phyloP scores from a whole-genome alignment of 1,139 yeast species.

The Debaryomycetaceae sp. region DNA sequence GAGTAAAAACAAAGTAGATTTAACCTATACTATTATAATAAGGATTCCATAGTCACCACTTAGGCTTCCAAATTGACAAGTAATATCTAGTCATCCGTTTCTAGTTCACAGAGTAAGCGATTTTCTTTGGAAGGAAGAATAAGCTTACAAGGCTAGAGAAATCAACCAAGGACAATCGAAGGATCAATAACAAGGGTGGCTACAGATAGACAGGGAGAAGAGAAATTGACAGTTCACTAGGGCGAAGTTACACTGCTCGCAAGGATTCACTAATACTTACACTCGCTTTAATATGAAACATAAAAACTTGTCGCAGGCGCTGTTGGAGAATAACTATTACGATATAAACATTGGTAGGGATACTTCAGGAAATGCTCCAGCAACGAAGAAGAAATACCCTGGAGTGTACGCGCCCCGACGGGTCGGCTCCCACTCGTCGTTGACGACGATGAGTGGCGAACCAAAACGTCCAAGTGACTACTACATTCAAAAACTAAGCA shows the following conservation, averaged over 20 bases:
- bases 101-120: too few relatives aligned
- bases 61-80: not conserved
- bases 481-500: slow-evolving; percentile 31
- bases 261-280: not conserved
- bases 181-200: too few relatives aligned
- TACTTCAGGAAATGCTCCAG: slow-evolving; percentile 5
- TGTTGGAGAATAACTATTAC: slow-evolving; percentile 18
- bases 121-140: too few relatives aligned
- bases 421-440: slow-evolving; percentile 25
- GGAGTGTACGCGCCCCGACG: slow-evolving; percentile 18
- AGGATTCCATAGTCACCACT: not conserved
- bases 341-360: slow-evolving; percentile 8
- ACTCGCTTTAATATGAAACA: slow-evolving; percentile 11
- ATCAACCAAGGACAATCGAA: too few relatives aligned
- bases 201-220: not conserved
- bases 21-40: not conserved
- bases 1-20: not conserved
- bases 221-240: not conserved
- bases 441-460: slow-evolving; percentile 20
- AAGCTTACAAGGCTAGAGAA: too few relatives aligned
- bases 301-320: slow-evolving; percentile 15
- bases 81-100: too few relatives aligned
- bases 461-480: slow-evolving; percentile 45
- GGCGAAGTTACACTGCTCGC: not conserved
- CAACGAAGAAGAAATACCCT: slow-evolving; percentile 11